A percentile compares a stretch with the other conserved stretches of the same genome.
Evolutionary conservation across 495 filamentous ascomycete species (phyloP).

Genomic region (Hypoxylon fuscum): DNA sequence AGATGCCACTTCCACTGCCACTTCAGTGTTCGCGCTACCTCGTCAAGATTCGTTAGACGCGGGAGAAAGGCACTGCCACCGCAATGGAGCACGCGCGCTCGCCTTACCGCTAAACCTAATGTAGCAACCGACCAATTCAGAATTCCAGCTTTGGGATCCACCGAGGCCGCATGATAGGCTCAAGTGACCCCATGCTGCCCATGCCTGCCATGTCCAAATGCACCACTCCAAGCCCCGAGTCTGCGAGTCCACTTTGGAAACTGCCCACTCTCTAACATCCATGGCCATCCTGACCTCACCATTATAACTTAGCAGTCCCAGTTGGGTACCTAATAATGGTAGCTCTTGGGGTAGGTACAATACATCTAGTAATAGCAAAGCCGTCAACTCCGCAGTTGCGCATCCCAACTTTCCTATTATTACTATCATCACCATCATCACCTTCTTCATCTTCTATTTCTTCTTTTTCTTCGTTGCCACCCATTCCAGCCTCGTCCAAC

Average conservation of each 20-base stretch:
- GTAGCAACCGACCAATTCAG: slow-evolving; percentile 10
- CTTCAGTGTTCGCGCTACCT: slow-evolving; percentile 2
- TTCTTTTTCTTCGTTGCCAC: slow-evolving; percentile 46
- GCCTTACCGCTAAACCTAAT: slow-evolving; percentile 17
- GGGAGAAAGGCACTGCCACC: slow-evolving; percentile 1
- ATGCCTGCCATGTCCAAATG: neutral
- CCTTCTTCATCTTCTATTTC: too few species aligned
- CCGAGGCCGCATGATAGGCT: neutral
- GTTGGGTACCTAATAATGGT: slow-evolving; percentile 23
- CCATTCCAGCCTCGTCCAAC: slow-evolving; percentile 52
- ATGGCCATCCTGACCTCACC: slow-evolving; percentile 29
- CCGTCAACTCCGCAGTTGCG: slow-evolving; percentile 34
- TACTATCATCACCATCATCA: slow-evolving; percentile 21
- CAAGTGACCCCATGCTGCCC: slow-evolving; percentile 9
- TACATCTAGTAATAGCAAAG: neutral
- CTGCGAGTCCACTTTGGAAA: neutral
- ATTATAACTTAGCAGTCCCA: slow-evolving; percentile 13
- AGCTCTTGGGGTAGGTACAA: neutral
- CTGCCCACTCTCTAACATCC: slow-evolving; percentile 4
- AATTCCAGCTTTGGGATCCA: neutral
- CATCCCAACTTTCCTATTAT: slow-evolving; percentile 16
- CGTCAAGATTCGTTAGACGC: neutral
- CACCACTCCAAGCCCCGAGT: slow-evolving; percentile 12
- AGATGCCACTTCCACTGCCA: too few species aligned
- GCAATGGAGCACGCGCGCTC: slow-evolving; percentile 20